phyloP scores from a whole-genome alignment of 192 early-diverging fungal species.

The Coemansia sp. region DNA sequence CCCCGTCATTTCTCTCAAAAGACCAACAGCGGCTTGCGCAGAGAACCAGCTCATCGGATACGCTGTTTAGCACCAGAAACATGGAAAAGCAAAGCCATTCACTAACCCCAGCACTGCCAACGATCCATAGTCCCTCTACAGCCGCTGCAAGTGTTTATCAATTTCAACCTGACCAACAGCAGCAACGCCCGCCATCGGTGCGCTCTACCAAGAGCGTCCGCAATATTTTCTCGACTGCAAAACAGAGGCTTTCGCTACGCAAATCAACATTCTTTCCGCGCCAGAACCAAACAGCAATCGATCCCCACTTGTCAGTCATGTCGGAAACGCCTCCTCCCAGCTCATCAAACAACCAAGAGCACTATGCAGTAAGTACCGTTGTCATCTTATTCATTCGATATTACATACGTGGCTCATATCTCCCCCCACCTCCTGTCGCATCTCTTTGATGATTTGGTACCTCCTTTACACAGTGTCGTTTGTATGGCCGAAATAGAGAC shows the following conservation, averaged over 20 bases:
- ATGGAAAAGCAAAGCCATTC: neutral
- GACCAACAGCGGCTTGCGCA: neutral
- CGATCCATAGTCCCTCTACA: slow-evolving; percentile 15
- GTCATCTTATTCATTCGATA: neutral
- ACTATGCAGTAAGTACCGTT: slow-evolving; percentile 30
- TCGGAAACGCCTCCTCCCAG: slow-evolving; percentile 5
- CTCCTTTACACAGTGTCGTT: neutral
- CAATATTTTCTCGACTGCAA: slow-evolving; percentile 41
- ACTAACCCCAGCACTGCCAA: neutral
- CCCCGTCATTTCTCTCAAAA: neutral
- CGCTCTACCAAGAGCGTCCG: slow-evolving; percentile 41
- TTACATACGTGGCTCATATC: neutral
- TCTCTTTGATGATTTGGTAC: neutral
- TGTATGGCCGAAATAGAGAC: neutral
- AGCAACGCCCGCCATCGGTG: slow-evolving; percentile 28
- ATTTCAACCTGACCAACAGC: slow-evolving; percentile 2
- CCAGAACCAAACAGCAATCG: slow-evolving; percentile 9
- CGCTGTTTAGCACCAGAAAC: neutral
- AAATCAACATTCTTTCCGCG: slow-evolving; percentile 31
- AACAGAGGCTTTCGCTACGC: slow-evolving; percentile 34
- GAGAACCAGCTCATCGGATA: neutral
- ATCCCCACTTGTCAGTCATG: neutral
- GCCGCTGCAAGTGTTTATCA: neutral
- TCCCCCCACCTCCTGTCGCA: neutral
- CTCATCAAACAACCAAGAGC: slow-evolving; percentile 9